Conservation (phyloP, 139 green algal species). For the Zygnema cylindricum region DNA sequence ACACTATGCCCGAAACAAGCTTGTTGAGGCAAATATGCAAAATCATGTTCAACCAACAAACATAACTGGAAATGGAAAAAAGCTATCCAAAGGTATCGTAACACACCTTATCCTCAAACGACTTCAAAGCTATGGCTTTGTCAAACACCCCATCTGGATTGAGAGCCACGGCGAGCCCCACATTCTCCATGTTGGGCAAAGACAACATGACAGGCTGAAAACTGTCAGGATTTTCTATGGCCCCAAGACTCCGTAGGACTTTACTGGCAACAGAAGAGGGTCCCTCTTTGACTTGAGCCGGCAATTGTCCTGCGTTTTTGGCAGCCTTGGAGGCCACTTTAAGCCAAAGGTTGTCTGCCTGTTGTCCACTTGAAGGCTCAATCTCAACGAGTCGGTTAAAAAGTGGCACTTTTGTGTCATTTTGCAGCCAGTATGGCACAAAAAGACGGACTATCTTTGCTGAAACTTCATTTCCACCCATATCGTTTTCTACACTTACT, state of each 20-base stretch:
- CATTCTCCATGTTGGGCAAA: constrained; percentile 25
- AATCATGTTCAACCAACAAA: no score
- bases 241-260: constrained; percentile 43
- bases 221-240: constrained; percentile 27
- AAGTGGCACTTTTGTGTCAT: constrained; percentile 48
- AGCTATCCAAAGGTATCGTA: background rate
- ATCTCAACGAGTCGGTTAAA: constrained; percentile 48
- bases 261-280: background rate
- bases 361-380: constrained; percentile 1
- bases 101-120: constrained; percentile 59
- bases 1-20: no score
- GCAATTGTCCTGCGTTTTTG: constrained; percentile 14
- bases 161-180: constrained; percentile 47
- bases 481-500: constrained; percentile 53
- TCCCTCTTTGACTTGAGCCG: background rate
- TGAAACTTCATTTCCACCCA: constrained; percentile 33
- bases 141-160: constrained; percentile 19
- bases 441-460: constrained; percentile 54
- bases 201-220: constrained; percentile 48
- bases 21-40: no score
- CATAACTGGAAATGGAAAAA: no score
- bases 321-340: background rate
- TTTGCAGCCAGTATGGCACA: constrained; percentile 58
- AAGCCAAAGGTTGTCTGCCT: constrained; percentile 19
- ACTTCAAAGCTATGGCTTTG: constrained; percentile 48